These are phyloP conservation scores for Dictyostelium intermedium DNA, from an alignment of 78 protist genomes.

Conservation along the genomic window DNA sequence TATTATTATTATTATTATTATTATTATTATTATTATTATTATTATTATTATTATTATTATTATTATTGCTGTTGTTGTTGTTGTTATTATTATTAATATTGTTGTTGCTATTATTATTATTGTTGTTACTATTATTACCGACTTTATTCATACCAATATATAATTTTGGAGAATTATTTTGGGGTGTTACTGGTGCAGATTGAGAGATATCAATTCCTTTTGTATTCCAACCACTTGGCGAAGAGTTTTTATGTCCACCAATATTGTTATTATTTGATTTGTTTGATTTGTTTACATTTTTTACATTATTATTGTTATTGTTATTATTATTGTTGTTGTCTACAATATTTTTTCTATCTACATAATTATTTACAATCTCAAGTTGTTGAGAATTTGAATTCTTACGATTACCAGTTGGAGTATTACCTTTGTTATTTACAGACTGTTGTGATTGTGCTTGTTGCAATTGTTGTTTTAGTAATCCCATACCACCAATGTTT, in stretches of 20 bases:
- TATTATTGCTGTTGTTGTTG: background rate
- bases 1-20: background rate
- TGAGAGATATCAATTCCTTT: constrained; percentile 8
- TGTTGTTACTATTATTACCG: background rate
- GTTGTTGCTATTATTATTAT: background rate
- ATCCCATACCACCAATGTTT: background rate
- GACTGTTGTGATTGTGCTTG: background rate
- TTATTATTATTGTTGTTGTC: background rate
- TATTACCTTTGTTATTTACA: background rate
- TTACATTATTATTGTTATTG: background rate
- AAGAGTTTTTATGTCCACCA: background rate
- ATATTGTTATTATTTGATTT: background rate
- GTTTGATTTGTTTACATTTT: background rate
- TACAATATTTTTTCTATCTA: background rate
- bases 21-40: background rate
- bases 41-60: background rate
- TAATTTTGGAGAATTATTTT: constrained; percentile 53
- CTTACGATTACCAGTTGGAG: background rate
- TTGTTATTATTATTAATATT: background rate
- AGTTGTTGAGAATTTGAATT: constrained; percentile 10
- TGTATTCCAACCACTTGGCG: background rate
- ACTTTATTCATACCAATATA: constrained; percentile 32
- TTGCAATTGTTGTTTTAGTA: constrained; percentile 6
- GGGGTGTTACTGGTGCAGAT: constrained; percentile 70
- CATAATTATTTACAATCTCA: constrained; percentile 5